Conservation (phyloP, 2,329 filamentous ascomycete species). For the Pyrenophora teres region DNA sequence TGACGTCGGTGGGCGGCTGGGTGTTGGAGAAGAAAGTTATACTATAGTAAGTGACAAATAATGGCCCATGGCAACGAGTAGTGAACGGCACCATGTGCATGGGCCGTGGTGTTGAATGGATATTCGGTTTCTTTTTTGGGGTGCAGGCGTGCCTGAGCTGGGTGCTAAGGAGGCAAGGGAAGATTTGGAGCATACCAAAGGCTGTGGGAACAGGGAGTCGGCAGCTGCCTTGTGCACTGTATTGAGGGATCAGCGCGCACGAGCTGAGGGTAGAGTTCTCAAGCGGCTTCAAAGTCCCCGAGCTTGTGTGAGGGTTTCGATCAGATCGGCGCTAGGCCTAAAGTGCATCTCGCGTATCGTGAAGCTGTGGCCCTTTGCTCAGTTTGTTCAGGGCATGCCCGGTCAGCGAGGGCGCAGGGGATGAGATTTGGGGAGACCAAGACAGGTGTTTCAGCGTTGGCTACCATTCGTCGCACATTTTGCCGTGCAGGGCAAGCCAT, state of each 20-base stretch:
- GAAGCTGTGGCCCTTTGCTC: neutral
- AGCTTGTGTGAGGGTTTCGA: slow-evolving; percentile 4
- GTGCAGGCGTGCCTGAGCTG: neutral
- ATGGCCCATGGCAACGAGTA: neutral
- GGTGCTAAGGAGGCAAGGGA: neutral
- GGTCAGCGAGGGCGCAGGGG: neutral
- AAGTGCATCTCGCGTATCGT: slow-evolving; percentile 22
- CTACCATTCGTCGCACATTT: slow-evolving; percentile 3
- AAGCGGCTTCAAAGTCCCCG: slow-evolving; percentile 2
- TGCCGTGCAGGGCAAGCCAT: slow-evolving; percentile 1
- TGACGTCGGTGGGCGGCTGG: slow-evolving; percentile 14
- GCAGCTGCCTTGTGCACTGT: slow-evolving; percentile 3
- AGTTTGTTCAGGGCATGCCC: slow-evolving; percentile 2
- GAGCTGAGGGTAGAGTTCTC: slow-evolving; percentile 2
- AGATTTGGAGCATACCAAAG: neutral
- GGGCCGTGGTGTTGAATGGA: neutral
- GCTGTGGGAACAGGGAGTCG: slow-evolving; percentile 1
- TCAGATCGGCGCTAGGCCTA: slow-evolving; percentile 19
- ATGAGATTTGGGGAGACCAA: neutral
- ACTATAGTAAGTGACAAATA: slow-evolving; percentile 9
- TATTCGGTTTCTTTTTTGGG: neutral
- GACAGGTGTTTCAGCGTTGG: neutral
- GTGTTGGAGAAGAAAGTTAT: neutral
- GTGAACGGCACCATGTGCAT: neutral
- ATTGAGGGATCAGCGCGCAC: slow-evolving; percentile 6